Percentiles rank a stretch among this genome's conserved stretches.
These are phyloP conservation scores for Podospora anserina DNA, from an alignment of 495 filamentous ascomycete species.

Conservation along the genomic window DNA sequence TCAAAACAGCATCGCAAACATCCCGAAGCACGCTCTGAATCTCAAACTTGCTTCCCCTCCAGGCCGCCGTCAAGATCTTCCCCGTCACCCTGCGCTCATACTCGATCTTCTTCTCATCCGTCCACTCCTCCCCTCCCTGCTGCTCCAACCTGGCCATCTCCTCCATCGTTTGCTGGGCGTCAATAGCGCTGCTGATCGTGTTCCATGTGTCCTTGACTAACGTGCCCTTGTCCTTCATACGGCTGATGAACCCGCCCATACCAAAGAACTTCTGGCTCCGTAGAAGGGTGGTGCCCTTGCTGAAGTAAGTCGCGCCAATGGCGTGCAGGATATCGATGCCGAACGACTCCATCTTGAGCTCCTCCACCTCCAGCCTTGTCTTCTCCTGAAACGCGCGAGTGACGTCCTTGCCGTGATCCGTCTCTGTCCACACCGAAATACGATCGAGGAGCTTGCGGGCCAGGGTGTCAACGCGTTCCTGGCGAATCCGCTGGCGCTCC, in stretches of 20 bases:
- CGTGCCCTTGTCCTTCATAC: slow-evolving; percentile 94
- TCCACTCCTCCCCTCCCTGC: slow-evolving; percentile 95
- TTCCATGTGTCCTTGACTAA: slow-evolving; percentile 98
- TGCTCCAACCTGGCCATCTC: slow-evolving; percentile 97
- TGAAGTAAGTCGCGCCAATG: slow-evolving; percentile 83
- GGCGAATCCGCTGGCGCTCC: slow-evolving; percentile 78
- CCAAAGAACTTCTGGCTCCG: slow-evolving; percentile 97
- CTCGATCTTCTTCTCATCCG: slow-evolving; percentile 95
- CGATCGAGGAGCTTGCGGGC: slow-evolving; percentile 82
- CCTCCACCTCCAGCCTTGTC: slow-evolving; percentile 92
- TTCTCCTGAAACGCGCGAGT: slow-evolving; percentile 89
- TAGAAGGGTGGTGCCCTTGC: slow-evolving; percentile 80
- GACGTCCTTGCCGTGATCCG: slow-evolving; percentile 81
- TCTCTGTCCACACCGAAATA: slow-evolving; percentile 95
- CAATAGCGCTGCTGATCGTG: slow-evolving; percentile 95
- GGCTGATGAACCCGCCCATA: slow-evolving; percentile 87
- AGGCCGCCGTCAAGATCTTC: slow-evolving; percentile 97
- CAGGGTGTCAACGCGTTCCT: slow-evolving; percentile 84
- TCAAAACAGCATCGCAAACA: slow-evolving; percentile 65
- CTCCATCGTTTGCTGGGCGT: slow-evolving; percentile 97
- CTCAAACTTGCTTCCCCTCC: slow-evolving; percentile 95
- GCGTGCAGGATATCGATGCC: slow-evolving; percentile 96
- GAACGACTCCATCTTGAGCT: slow-evolving; percentile 98
- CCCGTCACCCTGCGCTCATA: slow-evolving; percentile 93
- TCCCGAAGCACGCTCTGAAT: slow-evolving; percentile 94